Conservation (phyloP, 768 basidiomycete species). For the Mycena haematopus region DNA sequence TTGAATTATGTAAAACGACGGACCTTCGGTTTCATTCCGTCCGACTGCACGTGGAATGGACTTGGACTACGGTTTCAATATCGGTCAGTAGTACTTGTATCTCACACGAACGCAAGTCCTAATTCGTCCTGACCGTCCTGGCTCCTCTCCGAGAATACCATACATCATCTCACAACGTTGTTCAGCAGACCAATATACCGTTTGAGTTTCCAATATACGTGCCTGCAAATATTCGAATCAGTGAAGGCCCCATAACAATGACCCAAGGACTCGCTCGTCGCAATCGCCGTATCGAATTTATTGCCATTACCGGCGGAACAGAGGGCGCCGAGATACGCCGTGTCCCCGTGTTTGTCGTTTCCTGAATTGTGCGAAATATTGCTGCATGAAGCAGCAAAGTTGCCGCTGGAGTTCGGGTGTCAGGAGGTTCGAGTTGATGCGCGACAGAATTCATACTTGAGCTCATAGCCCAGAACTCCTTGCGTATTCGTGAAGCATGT, state of each 20-base stretch:
- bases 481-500: conserved; percentile 23
- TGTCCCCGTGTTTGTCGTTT: conserved; percentile 13
- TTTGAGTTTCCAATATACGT: conserved; percentile 15
- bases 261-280: conserved; percentile 17
- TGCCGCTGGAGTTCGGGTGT: conserved; percentile 11
- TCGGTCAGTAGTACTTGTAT: no score
- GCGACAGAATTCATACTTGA: conserved; percentile 11
- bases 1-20: no score
- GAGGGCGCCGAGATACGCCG: conserved; percentile 18
- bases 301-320: conserved; percentile 8
- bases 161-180: not conserved
- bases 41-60: no score
- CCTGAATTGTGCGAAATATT: conserved; percentile 19
- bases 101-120: no score
- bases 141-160: not conserved
- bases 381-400: conserved; percentile 17
- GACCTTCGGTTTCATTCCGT: no score
- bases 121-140: no score
- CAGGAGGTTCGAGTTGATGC: not conserved
- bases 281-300: conserved; percentile 21
- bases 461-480: conserved; percentile 12
- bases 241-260: not conserved
- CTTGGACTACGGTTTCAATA: no score
- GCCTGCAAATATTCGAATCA: conserved; percentile 4
- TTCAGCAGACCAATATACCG: conserved; percentile 17